A percentile compares a stretch with the other conserved stretches of the same genome.
phyloP scores from a whole-genome alignment of 805 yeast genomes.

The Candida andamanensis region DNA sequence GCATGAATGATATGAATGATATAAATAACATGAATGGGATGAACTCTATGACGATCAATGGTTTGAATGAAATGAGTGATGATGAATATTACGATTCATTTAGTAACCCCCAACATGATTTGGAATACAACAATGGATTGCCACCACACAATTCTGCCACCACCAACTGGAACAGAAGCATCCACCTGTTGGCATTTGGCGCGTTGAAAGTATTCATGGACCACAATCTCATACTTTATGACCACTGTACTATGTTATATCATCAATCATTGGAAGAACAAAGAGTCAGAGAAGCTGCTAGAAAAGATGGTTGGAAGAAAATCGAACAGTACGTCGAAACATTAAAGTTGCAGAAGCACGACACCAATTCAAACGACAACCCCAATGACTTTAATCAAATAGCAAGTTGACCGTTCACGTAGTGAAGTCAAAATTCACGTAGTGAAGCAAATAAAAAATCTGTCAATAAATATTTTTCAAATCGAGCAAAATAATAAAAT shows the following conservation, averaged over 20 bases:
- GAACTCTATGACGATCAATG: constrained; percentile 9
- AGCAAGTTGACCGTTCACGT: no score
- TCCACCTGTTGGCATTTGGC: constrained; percentile 83
- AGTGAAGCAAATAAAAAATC: no score
- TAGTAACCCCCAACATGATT: constrained; percentile 25
- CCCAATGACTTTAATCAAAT: no score
- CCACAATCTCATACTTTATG: constrained; percentile 84
- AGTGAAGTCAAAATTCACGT: no score
- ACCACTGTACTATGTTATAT: constrained; percentile 85
- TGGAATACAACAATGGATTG: constrained; percentile 24
- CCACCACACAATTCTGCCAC: constrained; percentile 44
- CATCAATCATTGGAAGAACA: constrained; percentile 76
- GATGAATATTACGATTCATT: constrained; percentile 42
- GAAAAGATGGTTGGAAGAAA: constrained; percentile 66
- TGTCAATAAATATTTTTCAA: no score
- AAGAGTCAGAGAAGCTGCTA: constrained; percentile 53
- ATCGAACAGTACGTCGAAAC: constrained; percentile 41
- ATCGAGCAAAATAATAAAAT: no score
- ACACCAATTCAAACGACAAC: constrained; percentile 2
- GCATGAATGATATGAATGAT: constrained; percentile 4
- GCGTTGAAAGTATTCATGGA: constrained; percentile 92
- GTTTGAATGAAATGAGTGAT: constrained; percentile 33
- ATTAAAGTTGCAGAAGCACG: constrained; percentile 2
- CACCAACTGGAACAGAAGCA: constrained; percentile 88
- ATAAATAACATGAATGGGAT: constrained; percentile 13